Conservation (phyloP, 768 basidiomycete genomes). For the Antrodiella citrinella region DNA sequence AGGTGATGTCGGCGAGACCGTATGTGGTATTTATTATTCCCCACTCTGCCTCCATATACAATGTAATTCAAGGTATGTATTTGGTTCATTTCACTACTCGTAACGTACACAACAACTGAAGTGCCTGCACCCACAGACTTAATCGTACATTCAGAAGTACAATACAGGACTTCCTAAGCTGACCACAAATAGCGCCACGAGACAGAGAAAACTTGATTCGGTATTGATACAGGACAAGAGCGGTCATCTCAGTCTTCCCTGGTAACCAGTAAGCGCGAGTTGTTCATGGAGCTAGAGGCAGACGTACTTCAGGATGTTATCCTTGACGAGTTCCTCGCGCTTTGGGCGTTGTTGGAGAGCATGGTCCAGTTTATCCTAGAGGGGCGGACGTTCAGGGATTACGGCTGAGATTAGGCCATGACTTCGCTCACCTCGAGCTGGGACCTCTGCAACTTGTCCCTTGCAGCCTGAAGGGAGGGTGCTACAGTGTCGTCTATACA, state of each 20-base stretch:
- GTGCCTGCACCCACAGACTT: not conserved
- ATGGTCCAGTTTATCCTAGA: slow-evolving; percentile 55
- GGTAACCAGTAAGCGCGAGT: no score
- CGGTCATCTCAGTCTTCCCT: no score
- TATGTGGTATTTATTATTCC: not conserved
- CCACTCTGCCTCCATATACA: not conserved
- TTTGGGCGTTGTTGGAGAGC: slow-evolving; percentile 50
- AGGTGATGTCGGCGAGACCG: slow-evolving; percentile 22
- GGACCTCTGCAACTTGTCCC: slow-evolving; percentile 49
- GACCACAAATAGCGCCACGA: no score
- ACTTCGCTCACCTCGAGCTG: slow-evolving; percentile 46
- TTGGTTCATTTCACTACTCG: no score
- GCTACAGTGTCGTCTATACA: slow-evolving; percentile 52
- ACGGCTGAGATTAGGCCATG: not conserved
- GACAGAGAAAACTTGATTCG: no score
- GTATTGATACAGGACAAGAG: no score
- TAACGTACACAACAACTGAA: no score
- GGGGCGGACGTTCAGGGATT: not conserved
- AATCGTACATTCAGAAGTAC: not conserved
- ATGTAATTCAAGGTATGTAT: not conserved
- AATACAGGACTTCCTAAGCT: no score
- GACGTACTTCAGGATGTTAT: slow-evolving; percentile 43
- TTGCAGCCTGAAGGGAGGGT: slow-evolving; percentile 51
- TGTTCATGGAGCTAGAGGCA: no score
- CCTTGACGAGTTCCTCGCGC: slow-evolving; percentile 55